Base-by-base conservation (phyloP, 208 protist genomes). In the Trypanosoma boissoni region DNA sequence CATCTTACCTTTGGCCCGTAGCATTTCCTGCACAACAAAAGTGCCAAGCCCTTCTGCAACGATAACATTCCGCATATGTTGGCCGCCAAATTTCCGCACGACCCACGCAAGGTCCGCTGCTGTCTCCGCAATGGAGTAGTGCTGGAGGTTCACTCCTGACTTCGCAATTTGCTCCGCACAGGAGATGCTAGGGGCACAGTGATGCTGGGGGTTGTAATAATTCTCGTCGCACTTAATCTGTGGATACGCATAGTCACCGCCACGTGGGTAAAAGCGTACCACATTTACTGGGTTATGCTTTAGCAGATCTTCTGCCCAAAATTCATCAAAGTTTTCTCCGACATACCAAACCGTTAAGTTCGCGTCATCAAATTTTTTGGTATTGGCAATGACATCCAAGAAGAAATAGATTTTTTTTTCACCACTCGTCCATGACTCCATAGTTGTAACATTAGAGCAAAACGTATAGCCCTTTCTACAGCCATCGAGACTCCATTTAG, bases 271-370 rank as follows among this genome's bases (percentile, higher is more conserved):
- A 16, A 88, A 72, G 12, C 76, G n/a, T 14, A 88, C 66, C 8
- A 82, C 77, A 29, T 78, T 74, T 4, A 84, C 62, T n/a, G n/a
- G n/a, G 23, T 64, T 53, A 3, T 55, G 28, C 10, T 58, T 65
- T 4, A 2, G 23, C 18, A 83, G 29, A 21, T 43, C 46, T 20
- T 65, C 63, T 1, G 68, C 76, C 21, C 76, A 54, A 9, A 37
- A 43, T 3, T 46, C 18, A 20, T 71, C 51, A 32, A 28, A 55
- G 23, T 71, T 51, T 43, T 88, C 80, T 31, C 69, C 66, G 21
- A 88, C 39, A 27, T 78, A 64, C 80, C 80, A 88, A 36, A 81
- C 67, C 0, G 76, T 82, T 9, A 72, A 27, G 14, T 61, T 37
- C 6, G 26, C 28, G 4, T 48, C 24, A 24, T 43, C 3, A 39